Evolutionary conservation across 306 rosid genomes (phyloP), one percentile per base, ranked within the genome.

Genomic region (Oxytropis ochrocephala): DNA sequence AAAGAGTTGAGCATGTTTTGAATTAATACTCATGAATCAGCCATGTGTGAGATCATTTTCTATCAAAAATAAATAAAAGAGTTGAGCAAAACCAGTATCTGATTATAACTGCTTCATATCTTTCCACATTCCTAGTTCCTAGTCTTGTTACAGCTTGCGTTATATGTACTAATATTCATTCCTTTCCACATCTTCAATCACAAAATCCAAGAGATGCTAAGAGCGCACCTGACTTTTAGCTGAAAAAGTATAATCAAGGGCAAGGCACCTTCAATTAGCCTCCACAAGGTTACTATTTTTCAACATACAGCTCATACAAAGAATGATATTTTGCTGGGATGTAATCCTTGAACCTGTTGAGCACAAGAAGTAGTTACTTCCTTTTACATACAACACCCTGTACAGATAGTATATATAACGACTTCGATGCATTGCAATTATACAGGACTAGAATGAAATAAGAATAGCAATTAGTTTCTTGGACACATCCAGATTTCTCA

Each of bases 311-410:
- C 73, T 88, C 97, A 67, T 93, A 90, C 71, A 86, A 67, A 58
- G 94, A 79, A 80, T 93, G 96, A 76, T 86, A 84, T 78, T 90
- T 90, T 66, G 85, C 84, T 38, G 97, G 96, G 73, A 93, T 75
- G 79, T 85, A 88, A 76, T 86, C 88, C 86, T 90, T 93, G 81
- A 93, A 93, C 86, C 97, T 93, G 91, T 75, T 55, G 68, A 76
- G 60, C 69, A 79, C 29, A 58, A 12, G 24, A 64, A 30, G 21
- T 49, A 18, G 58, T 42, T 39, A 46, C 42, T 65, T 30, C 30
- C 50, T 65, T 47, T 16, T 68, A 19, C 29, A 12, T 38, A 36
- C 3, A 17, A 48, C 54, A 1, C 58, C 30, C 18, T 21, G 39
- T 35, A 13, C 49, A 66, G 57, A 49, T 16, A 6, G 32, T 7